Conservation (phyloP, 306 rosid genomes). For the Sphenostylis stenocarpa region DNA sequence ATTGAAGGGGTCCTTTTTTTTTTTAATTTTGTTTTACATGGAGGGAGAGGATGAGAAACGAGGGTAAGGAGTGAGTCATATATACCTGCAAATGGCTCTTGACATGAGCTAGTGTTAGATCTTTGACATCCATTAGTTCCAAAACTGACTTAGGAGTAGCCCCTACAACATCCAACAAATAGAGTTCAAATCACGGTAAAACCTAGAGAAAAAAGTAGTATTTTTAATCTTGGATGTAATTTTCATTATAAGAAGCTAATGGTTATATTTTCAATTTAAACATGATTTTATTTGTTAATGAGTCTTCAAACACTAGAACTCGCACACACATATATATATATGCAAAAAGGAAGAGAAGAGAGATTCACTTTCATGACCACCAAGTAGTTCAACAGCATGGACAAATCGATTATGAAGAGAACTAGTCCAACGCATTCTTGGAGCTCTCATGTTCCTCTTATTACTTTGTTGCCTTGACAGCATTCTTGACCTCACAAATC, state of each 20-base stretch:
- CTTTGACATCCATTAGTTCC: constrained; percentile 97
- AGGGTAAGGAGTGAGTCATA: background rate
- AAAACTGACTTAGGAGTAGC: constrained; percentile 93
- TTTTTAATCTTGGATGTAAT: background rate
- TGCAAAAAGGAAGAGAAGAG: background rate
- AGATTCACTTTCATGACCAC: constrained; percentile 87
- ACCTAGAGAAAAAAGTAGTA: background rate
- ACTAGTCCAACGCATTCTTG: constrained; percentile 95
- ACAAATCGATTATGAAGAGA: constrained; percentile 89
- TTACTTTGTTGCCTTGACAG: constrained; percentile 50
- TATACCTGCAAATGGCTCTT: constrained; percentile 97
- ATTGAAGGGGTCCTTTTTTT: background rate
- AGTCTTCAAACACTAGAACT: background rate
- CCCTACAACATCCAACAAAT: constrained; percentile 46
- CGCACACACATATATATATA: background rate
- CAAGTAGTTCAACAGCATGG: constrained; percentile 91
- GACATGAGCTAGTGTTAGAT: constrained; percentile 94
- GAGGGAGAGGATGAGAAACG: background rate
- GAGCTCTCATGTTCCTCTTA: constrained; percentile 82
- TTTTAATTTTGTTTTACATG: constrained; percentile 29
- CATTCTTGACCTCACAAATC: constrained; percentile 55
- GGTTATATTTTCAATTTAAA: background rate
- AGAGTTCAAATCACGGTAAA: background rate
- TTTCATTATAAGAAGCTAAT: background rate
- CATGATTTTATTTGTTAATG: background rate